Conservation (phyloP, 129 eudicot genomes). For the Tagetes erecta region DNA sequence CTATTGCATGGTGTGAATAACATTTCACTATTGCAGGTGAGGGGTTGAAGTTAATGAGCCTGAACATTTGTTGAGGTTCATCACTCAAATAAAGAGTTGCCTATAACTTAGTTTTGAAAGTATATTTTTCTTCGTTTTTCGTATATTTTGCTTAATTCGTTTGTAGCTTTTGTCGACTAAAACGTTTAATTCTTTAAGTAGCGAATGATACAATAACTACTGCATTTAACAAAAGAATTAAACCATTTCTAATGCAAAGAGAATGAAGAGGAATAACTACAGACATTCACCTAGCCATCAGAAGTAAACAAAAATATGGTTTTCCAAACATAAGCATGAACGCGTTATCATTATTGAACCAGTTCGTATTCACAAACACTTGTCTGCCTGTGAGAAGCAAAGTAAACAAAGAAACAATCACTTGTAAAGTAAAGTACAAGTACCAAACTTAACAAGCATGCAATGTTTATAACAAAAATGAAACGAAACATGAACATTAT, state of each 20-base stretch:
- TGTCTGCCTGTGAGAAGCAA: slow-evolving; percentile 26
- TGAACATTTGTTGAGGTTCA: no score
- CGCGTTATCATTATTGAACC: slow-evolving; percentile 20
- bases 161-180: no score
- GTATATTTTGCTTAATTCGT: no score
- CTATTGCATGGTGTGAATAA: neutral
- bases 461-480: slow-evolving; percentile 16
- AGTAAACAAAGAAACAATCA: slow-evolving; percentile 16
- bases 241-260: neutral
- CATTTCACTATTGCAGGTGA: no score
- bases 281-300: slow-evolving; percentile 2
- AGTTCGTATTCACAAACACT: slow-evolving; percentile 29
- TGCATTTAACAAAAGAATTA: neutral
- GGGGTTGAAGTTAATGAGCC: neutral
- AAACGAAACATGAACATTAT: slow-evolving; percentile 18
- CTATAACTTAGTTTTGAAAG: neutral
- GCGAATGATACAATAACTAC: neutral
- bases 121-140: neutral
- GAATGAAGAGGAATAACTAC: neutral
- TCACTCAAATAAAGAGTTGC: no score
- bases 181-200: no score
- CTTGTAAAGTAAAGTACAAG: slow-evolving; percentile 27
- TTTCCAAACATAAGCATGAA: slow-evolving; percentile 6
- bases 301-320: neutral
- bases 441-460: slow-evolving; percentile 23